These are phyloP conservation scores for Penicillium sp. DNA, from an alignment of 2,329 filamentous ascomycete genomes.

Conservation along the genomic window DNA sequence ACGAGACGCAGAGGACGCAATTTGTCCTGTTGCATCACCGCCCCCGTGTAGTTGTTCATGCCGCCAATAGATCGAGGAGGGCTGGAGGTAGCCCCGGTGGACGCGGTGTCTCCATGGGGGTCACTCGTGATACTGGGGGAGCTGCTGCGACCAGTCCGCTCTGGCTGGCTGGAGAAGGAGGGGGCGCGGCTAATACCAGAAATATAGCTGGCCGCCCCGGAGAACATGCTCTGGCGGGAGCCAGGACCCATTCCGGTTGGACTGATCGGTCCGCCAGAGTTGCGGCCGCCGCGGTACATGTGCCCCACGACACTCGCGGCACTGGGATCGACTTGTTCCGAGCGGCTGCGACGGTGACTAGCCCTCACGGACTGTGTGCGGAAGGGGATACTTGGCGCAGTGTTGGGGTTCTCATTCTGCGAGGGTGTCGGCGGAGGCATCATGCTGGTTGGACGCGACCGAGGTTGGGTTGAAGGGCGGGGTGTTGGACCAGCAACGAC, in stretches of 20 bases:
- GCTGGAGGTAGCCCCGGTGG: constrained; percentile 49
- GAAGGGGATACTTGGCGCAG: constrained; percentile 50
- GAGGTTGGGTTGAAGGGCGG: constrained; percentile 40
- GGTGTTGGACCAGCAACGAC: constrained; percentile 50
- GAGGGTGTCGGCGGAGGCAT: constrained; percentile 37
- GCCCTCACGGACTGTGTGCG: constrained; percentile 43
- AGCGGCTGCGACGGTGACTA: constrained; percentile 50
- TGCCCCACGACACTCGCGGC: constrained; percentile 77
- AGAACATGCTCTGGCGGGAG: constrained; percentile 43
- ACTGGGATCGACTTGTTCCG: constrained; percentile 47
- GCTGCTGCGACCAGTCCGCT: constrained; percentile 60
- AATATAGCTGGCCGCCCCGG: constrained; percentile 48
- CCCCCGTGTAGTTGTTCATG: constrained; percentile 66
- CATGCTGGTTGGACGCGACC: constrained; percentile 49
- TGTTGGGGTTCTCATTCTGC: constrained; percentile 46
- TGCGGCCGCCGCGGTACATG: constrained; percentile 77
- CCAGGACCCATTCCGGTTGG: constrained; percentile 48
- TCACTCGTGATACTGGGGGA: constrained; percentile 60
- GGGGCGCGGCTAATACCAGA: constrained; percentile 56
- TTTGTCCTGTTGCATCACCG: constrained; percentile 66
- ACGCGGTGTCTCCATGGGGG: constrained; percentile 45
- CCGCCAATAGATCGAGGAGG: constrained; percentile 65
- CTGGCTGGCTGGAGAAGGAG: constrained; percentile 50
- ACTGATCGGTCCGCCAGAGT: constrained; percentile 54
- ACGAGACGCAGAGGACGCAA: constrained; percentile 83